A percentile compares a stretch with the other conserved stretches of the same genome.
Evolutionary conservation across 192 early-diverging fungal genomes (phyloP).

Genomic region (Rhizoclosmatium sp.): DNA sequence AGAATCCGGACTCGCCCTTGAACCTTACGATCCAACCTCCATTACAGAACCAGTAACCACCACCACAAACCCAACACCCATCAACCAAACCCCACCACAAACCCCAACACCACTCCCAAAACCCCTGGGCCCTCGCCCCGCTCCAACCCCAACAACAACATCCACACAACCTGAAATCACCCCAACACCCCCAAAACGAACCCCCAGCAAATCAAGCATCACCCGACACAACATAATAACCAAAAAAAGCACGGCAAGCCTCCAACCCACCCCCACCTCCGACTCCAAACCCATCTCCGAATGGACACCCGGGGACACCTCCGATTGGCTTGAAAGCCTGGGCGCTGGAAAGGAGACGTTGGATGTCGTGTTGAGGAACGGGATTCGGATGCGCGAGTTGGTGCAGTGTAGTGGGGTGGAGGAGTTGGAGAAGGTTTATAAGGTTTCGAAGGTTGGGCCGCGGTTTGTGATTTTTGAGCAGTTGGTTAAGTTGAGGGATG

Average conservation of each 20-base stretch:
- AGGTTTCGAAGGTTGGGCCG: constrained; percentile 16
- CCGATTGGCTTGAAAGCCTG: constrained; percentile 11
- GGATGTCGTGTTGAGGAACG: neutral
- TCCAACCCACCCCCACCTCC: neutral
- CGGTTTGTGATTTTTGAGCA: constrained; percentile 20
- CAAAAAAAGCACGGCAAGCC: neutral
- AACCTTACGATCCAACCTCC: constrained; percentile 1
- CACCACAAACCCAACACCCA: too few relatives aligned
- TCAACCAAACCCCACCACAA: too few relatives aligned
- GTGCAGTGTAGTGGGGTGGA: neutral
- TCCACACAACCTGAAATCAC: too few relatives aligned
- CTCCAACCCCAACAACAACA: too few relatives aligned
- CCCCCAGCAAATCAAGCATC: too few relatives aligned
- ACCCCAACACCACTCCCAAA: too few relatives aligned
- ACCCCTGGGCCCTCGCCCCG: too few relatives aligned
- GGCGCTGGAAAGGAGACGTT: constrained; percentile 18
- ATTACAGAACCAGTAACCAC: neutral
- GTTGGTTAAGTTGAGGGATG: neutral
- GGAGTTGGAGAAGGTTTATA: neutral
- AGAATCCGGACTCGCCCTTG: neutral
- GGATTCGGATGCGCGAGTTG: neutral
- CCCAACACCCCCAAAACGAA: too few relatives aligned
- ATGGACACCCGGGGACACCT: neutral
- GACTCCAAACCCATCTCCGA: neutral
- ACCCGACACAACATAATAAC: too few relatives aligned